Percentiles rank a stretch among this genome's conserved stretches.
Evolutionary conservation across 352 stramenopile genomes (phyloP).

Genomic region (Blastocystis hominis): DNA sequence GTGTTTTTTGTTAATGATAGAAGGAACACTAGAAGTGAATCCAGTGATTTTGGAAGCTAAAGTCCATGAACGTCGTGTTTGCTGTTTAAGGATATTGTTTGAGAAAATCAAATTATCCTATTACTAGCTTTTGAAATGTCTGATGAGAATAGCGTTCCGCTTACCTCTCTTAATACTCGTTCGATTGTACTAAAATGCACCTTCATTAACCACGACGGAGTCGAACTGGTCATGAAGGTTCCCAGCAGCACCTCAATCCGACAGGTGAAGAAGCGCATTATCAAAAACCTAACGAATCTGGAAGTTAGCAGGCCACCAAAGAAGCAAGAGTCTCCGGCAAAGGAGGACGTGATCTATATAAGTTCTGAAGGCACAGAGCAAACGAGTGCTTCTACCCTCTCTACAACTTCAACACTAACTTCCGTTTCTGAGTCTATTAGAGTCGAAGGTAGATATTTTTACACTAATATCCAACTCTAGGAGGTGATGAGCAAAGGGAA

Average conservation of each 20-base stretch:
- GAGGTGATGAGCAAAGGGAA: background rate
- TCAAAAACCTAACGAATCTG: background rate
- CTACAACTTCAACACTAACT: background rate
- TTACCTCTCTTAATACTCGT: background rate
- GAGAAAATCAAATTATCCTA: background rate
- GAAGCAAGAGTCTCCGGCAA: background rate
- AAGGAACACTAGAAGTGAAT: background rate
- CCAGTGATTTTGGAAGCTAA: background rate
- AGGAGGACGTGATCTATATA: slow-evolving; percentile 8
- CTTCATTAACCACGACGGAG: slow-evolving; percentile 23
- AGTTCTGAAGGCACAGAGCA: background rate
- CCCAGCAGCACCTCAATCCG: background rate
- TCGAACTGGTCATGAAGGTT: background rate
- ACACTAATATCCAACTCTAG: background rate
- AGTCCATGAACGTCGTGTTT: background rate
- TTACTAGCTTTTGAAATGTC: background rate
- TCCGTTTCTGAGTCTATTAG: background rate
- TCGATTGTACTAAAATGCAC: background rate
- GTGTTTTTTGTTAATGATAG: background rate
- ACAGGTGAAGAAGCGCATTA: slow-evolving; percentile 10
- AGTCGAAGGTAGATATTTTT: background rate
- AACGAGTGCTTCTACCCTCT: background rate
- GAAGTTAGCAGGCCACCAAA: background rate
- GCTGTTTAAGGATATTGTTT: background rate
- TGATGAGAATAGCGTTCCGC: background rate